These are phyloP conservation scores for Stylonectria norvegica DNA, from an alignment of 2,329 filamentous ascomycete genomes.

Conservation along the genomic window DNA sequence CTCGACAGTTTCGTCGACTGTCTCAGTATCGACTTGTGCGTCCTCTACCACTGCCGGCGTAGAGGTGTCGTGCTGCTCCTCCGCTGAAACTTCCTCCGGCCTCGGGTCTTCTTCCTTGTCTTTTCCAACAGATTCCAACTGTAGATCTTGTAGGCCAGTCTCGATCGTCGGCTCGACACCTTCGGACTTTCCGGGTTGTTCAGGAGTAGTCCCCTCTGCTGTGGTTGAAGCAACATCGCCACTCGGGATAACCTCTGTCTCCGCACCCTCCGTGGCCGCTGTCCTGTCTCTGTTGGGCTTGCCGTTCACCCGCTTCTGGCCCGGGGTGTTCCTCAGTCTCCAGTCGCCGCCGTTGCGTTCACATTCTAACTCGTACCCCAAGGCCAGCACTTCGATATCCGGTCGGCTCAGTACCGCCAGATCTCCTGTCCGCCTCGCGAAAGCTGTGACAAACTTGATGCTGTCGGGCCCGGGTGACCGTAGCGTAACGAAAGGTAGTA, in stretches of 20 bases:
- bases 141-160: background rate
- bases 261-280: slow-evolving; percentile 11
- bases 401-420: slow-evolving; percentile 80
- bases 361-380: slow-evolving; percentile 92
- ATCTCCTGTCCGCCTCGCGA: slow-evolving; percentile 87
- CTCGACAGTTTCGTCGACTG: slow-evolving; percentile 16
- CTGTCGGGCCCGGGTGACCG: slow-evolving; percentile 73
- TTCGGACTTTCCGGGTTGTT: too few relatives aligned
- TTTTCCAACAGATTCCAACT: slow-evolving; percentile 10
- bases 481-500: slow-evolving; percentile 80
- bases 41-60: slow-evolving; percentile 12
- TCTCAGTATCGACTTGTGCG: too few relatives aligned
- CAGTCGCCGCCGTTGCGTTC: slow-evolving; percentile 88
- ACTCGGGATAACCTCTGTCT: too few relatives aligned
- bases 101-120: slow-evolving; percentile 7
- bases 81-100: slow-evolving; percentile 8
- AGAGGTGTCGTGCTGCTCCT: slow-evolving; percentile 3
- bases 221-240: too few relatives aligned
- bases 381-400: slow-evolving; percentile 83
- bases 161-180: slow-evolving; percentile 4
- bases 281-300: slow-evolving; percentile 40
- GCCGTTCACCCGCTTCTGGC: slow-evolving; percentile 75
- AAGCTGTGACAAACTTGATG: slow-evolving; percentile 74
- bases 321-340: slow-evolving; percentile 73
- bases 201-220: too few relatives aligned